A percentile compares a stretch with the other conserved stretches of the same genome.
Evolutionary conservation across 441 rosid species (phyloP).

Genomic region (Iberis amara): DNA sequence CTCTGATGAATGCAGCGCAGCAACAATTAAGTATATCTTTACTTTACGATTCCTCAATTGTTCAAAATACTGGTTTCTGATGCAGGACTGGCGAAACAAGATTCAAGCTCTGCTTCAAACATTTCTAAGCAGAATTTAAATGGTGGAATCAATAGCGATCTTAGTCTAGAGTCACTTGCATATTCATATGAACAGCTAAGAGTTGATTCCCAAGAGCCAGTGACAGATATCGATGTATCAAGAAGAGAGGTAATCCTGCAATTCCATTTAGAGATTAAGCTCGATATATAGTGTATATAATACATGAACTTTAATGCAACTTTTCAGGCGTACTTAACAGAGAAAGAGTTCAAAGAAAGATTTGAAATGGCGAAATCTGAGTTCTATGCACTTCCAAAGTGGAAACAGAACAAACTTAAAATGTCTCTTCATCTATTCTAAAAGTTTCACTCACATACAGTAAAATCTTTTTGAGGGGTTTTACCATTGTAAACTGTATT

Average conservation of each 20-base stretch:
- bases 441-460: conserved; percentile 8
- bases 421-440: conserved; percentile 52
- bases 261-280: neutral
- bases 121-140: conserved; percentile 24
- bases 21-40: neutral
- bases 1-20: neutral
- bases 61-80: conserved; percentile 6
- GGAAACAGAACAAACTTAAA: conserved; percentile 84
- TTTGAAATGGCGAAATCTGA: conserved; percentile 45
- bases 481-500: neutral
- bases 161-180: conserved; percentile 27
- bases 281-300: neutral
- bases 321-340: conserved; percentile 56
- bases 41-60: neutral
- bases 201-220: conserved; percentile 50
- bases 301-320: neutral
- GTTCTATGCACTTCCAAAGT: conserved; percentile 68
- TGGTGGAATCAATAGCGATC: conserved; percentile 26
- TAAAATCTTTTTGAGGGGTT: neutral
- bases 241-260: conserved; percentile 57
- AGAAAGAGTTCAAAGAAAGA: conserved; percentile 58
- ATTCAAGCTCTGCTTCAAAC: conserved; percentile 22
- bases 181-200: conserved; percentile 49
- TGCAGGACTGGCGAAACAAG: conserved; percentile 42
- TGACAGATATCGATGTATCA: conserved; percentile 43